Evolutionary conservation across 768 basidiomycete genomes (phyloP).

Genomic region (Hebeloma cylindrosporum): DNA sequence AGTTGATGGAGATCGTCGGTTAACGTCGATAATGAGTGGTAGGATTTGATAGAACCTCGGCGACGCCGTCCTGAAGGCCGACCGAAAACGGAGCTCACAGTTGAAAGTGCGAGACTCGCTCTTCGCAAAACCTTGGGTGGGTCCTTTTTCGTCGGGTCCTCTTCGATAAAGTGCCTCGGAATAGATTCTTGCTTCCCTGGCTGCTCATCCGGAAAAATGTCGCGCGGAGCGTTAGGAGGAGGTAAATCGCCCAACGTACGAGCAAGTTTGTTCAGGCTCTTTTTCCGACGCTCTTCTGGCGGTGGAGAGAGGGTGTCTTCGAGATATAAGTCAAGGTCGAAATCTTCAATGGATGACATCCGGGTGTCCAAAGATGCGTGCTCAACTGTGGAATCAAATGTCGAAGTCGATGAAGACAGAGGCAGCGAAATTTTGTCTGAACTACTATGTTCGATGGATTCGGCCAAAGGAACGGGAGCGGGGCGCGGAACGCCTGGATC

Average conservation of each 20-base stretch:
- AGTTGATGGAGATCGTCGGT: conserved; percentile 27
- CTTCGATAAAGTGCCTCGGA: neutral
- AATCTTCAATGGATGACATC: too few species aligned
- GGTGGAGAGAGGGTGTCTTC: conserved; percentile 3
- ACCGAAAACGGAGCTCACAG: conserved; percentile 17
- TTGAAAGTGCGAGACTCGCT: conserved; percentile 16
- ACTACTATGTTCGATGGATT: neutral
- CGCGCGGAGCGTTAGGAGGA: neutral
- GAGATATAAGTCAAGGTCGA: conserved; percentile 11
- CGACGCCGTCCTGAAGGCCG: conserved; percentile 8
- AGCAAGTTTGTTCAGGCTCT: conserved; percentile 26
- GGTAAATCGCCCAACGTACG: conserved; percentile 28
- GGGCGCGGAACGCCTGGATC: conserved; percentile 10
- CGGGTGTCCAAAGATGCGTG: too few species aligned
- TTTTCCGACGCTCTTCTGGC: conserved; percentile 10
- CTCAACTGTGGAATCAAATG: neutral
- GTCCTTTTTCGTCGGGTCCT: conserved; percentile 10
- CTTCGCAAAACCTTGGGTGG: conserved; percentile 14
- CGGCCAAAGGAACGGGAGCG: neutral
- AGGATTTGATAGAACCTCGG: conserved; percentile 14
- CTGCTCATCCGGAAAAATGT: neutral
- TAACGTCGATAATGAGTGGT: conserved; percentile 16
- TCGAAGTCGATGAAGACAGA: conserved; percentile 4
- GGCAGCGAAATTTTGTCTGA: neutral
- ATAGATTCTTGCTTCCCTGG: neutral